These are phyloP conservation scores for Zygosaccharomyces pseudobailii DNA, from an alignment of 1,139 yeast species.

Conservation along the genomic window DNA sequence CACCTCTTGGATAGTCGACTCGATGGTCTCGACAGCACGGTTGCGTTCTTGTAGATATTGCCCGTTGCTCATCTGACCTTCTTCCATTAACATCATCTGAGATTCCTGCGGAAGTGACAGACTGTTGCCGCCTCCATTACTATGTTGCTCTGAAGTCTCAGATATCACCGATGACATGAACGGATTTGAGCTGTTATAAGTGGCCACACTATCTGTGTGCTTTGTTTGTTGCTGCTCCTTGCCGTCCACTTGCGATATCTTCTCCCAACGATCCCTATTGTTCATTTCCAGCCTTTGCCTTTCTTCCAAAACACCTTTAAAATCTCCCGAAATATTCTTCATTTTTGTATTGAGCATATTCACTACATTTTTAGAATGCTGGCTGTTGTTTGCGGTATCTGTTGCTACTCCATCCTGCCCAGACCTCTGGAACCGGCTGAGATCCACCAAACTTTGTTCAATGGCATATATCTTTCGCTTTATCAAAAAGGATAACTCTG, in stretches of 20 bases:
- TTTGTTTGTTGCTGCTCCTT: slow-evolving; percentile 3
- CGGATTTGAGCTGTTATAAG: slow-evolving; percentile 35
- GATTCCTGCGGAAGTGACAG: slow-evolving; percentile 69
- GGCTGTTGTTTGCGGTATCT: slow-evolving; percentile 30
- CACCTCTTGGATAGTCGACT: slow-evolving; percentile 90
- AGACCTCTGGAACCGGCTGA: slow-evolving; percentile 41
- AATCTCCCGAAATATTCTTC: slow-evolving; percentile 88
- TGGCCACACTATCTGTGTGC: slow-evolving; percentile 11
- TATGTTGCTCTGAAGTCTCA: slow-evolving; percentile 36
- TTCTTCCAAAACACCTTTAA: slow-evolving; percentile 79
- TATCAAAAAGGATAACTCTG: slow-evolving; percentile 86
- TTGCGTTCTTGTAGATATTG: slow-evolving; percentile 79
- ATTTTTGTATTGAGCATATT: slow-evolving; percentile 81
- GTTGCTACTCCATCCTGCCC: slow-evolving; percentile 44
- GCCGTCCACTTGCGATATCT: slow-evolving; percentile 44
- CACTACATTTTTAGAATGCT: slow-evolving; percentile 79
- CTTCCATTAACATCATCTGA: slow-evolving; percentile 69
- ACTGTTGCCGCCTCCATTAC: slow-evolving; percentile 33
- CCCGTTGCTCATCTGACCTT: slow-evolving; percentile 44
- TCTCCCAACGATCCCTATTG: slow-evolving; percentile 78
- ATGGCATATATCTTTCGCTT: slow-evolving; percentile 88
- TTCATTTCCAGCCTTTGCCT: slow-evolving; percentile 83
- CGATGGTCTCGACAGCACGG: slow-evolving; percentile 92
- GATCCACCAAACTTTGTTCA: slow-evolving; percentile 59
- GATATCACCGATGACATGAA: slow-evolving; percentile 33